Conservation (phyloP, 768 basidiomycete species). For the Tylopilus sp. region DNA sequence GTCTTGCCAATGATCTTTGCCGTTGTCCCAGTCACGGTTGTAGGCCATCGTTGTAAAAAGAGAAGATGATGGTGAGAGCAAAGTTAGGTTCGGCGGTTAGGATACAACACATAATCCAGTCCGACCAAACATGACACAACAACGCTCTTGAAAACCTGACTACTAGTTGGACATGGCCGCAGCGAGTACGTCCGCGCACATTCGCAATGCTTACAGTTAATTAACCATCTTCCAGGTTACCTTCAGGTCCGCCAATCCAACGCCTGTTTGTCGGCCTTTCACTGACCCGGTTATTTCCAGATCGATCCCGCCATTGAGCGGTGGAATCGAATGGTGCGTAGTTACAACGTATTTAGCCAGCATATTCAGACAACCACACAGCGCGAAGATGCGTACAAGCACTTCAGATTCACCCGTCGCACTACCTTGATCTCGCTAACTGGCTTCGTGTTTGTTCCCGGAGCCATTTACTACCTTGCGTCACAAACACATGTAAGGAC, state of each 20-base stretch:
- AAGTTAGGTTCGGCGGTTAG: slow-evolving; percentile 9
- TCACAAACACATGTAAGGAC: slow-evolving; percentile 33
- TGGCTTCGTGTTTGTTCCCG: slow-evolving; percentile 66
- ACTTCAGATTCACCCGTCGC: slow-evolving; percentile 75
- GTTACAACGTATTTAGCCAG: slow-evolving; percentile 5
- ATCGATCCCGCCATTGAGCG: slow-evolving; percentile 59
- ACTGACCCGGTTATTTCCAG: slow-evolving; percentile 13
- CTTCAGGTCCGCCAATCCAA: slow-evolving; percentile 45
- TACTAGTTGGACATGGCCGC: slow-evolving; percentile 53
- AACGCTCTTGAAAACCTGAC: slow-evolving; percentile 14
- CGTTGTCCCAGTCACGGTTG: slow-evolving; percentile 86
- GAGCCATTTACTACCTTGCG: slow-evolving; percentile 45
- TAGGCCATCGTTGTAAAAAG: slow-evolving; percentile 50
- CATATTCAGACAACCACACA: slow-evolving; percentile 26
- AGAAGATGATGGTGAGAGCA: slow-evolving; percentile 22
- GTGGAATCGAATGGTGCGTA: slow-evolving; percentile 58
- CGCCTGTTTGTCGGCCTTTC: neutral
- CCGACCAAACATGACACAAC: slow-evolving; percentile 32
- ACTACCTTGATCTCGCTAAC: slow-evolving; percentile 59
- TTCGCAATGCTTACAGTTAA: slow-evolving; percentile 14
- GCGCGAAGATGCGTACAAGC: slow-evolving; percentile 83
- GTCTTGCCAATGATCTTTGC: slow-evolving; percentile 61
- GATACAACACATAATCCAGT: slow-evolving; percentile 1
- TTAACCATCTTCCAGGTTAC: slow-evolving; percentile 40
- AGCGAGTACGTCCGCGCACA: slow-evolving; percentile 45